These are phyloP conservation scores for Saccharomycopsis lassenensis DNA, from an alignment of 805 yeast species.

Conservation along the genomic window DNA sequence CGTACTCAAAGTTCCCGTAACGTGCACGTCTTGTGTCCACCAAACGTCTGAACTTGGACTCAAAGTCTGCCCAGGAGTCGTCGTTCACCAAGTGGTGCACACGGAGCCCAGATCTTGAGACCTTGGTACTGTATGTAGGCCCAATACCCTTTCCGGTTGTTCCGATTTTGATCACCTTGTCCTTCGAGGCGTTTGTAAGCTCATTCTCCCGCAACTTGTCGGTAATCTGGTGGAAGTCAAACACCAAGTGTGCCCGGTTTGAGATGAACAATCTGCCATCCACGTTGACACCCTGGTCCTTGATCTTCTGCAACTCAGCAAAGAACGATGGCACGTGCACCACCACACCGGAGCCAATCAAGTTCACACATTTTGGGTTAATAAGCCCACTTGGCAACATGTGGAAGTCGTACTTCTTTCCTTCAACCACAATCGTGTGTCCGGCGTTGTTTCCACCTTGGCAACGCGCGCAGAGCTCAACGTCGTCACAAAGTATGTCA, in stretches of 20 bases:
- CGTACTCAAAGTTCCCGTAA: slow-evolving; percentile 89
- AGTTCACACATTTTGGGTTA: slow-evolving; percentile 79
- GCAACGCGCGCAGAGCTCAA: slow-evolving; percentile 96
- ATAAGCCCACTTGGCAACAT: slow-evolving; percentile 98
- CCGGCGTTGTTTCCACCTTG: slow-evolving; percentile 99
- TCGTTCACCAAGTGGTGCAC: slow-evolving; percentile 90
- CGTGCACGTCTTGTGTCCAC: slow-evolving; percentile 75
- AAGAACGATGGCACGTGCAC: slow-evolving; percentile 91
- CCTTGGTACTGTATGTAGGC: slow-evolving; percentile 95
- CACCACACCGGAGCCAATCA: slow-evolving; percentile 95
- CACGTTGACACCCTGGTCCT: slow-evolving; percentile 60
- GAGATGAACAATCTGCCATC: slow-evolving; percentile 75
- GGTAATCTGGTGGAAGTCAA: slow-evolving; percentile 95
- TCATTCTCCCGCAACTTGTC: slow-evolving; percentile 94
- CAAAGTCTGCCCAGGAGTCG: slow-evolving; percentile 91
- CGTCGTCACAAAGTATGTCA: slow-evolving; percentile 85
- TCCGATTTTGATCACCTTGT: slow-evolving; percentile 79
- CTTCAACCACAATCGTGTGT: slow-evolving; percentile 90
- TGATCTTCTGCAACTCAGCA: slow-evolving; percentile 71
- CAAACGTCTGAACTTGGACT: slow-evolving; percentile 61
- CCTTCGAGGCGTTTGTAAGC: slow-evolving; percentile 41
- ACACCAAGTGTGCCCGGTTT: slow-evolving; percentile 91
- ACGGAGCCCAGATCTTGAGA: slow-evolving; percentile 91
- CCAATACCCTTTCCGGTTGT: slow-evolving; percentile 99
- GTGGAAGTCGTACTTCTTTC: slow-evolving; percentile 90